phyloP scores from a whole-genome alignment of 139 green algal species.

The Choricystis sp. region DNA sequence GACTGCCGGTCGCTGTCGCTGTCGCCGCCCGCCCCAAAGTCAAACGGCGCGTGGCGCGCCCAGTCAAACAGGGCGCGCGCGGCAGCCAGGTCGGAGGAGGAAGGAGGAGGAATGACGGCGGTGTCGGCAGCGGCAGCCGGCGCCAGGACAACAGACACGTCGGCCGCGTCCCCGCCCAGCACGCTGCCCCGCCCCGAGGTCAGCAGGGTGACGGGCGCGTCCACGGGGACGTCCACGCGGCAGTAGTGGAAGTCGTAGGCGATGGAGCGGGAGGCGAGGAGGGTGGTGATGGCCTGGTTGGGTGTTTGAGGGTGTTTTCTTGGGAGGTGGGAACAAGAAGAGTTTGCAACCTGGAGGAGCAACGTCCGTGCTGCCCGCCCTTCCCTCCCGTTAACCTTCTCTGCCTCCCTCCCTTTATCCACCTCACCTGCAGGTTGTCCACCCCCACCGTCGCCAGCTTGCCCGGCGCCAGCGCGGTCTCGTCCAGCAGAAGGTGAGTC shows the following conservation, averaged over 20 bases:
- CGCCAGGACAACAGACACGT: background rate
- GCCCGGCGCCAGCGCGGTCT: background rate
- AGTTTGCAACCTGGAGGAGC: too few species aligned
- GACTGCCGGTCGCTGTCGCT: background rate
- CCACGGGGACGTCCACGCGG: background rate
- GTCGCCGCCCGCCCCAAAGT: background rate
- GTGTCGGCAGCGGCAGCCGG: background rate
- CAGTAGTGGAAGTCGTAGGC: too few species aligned
- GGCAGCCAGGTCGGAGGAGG: background rate
- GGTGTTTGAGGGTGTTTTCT: too few species aligned
- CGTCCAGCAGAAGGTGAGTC: background rate
- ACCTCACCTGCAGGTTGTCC: background rate
- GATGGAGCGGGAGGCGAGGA: too few species aligned
- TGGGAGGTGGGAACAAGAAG: too few species aligned
- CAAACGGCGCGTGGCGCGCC: too few species aligned
- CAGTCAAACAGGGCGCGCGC: background rate
- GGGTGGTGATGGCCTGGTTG: too few species aligned
- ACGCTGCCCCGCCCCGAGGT: background rate
- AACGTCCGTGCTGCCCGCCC: too few species aligned
- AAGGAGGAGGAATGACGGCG: too few species aligned
- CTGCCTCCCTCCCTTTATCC: background rate
- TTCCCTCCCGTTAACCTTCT: too few species aligned
- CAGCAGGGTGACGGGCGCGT: background rate
- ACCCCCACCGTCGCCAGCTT: background rate
- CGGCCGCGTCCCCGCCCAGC: background rate